Percentiles rank a stretch among this genome's conserved stretches.
Evolutionary conservation across 2,329 filamentous ascomycete species (phyloP).

Genomic region (Blumeria graminis): DNA sequence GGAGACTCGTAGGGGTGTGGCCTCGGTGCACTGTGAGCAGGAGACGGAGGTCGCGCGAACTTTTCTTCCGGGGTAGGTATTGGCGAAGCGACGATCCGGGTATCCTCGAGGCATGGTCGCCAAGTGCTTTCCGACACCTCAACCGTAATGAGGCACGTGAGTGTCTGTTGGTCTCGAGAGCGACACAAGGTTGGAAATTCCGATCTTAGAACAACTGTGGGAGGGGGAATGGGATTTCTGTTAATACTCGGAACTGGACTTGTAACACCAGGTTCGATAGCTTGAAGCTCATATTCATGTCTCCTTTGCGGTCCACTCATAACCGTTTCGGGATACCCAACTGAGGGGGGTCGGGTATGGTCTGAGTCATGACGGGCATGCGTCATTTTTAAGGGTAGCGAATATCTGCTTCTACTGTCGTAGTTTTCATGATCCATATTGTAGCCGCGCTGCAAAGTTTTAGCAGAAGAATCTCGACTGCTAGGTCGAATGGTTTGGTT

Average conservation of each 20-base stretch:
- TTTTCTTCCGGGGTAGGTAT: constrained; percentile 25
- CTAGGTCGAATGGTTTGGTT: constrained; percentile 29
- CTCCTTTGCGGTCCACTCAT: constrained; percentile 44
- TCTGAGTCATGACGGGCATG: constrained; percentile 64
- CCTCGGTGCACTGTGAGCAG: constrained; percentile 24
- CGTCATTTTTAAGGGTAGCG: constrained; percentile 7
- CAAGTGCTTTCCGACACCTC: constrained; percentile 87
- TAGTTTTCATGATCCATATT: constrained; percentile 5
- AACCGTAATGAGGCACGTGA: constrained; percentile 83
- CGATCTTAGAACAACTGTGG: constrained; percentile 80
- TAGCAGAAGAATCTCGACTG: constrained; percentile 20
- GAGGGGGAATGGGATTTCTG: constrained; percentile 73
- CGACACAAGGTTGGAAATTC: constrained; percentile 88
- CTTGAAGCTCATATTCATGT: constrained; percentile 88
- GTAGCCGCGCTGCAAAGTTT: constrained; percentile 16
- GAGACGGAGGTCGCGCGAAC: constrained; percentile 33
- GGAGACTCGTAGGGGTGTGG: constrained; percentile 51
- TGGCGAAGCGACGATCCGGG: constrained; percentile 28
- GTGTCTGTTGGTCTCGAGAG: constrained; percentile 78
- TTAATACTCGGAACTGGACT: constrained; percentile 43
- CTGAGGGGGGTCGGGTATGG: constrained; percentile 45
- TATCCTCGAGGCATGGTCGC: constrained; percentile 62
- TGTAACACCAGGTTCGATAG: constrained; percentile 69
- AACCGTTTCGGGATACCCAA: constrained; percentile 55
- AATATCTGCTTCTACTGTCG: constrained; percentile 17